A percentile compares a stretch with the other conserved stretches of the same genome.
Evolutionary conservation across 495 filamentous ascomycete species (phyloP).

Genomic region (Tuber aestivum): DNA sequence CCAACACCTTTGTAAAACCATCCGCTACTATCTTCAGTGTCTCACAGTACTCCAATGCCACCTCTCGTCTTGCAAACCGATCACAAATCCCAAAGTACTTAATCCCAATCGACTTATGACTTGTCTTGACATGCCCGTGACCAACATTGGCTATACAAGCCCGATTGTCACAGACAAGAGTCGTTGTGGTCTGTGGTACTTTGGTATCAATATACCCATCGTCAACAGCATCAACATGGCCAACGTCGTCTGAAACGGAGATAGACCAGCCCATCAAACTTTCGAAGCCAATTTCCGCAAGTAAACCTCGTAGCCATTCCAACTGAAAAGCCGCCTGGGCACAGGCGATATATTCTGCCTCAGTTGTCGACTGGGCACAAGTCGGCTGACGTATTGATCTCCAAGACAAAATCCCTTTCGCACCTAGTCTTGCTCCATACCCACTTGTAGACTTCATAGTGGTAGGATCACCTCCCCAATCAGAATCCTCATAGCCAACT

Average conservation of each 20-base stretch:
- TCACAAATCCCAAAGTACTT: neutral
- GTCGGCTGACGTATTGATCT: neutral
- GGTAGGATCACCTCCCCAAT: neutral
- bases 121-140: neutral
- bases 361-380: neutral
- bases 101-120: neutral
- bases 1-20: neutral
- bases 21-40: neutral
- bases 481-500: neutral
- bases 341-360: neutral
- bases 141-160: neutral
- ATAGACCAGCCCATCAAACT: too few relatives aligned
- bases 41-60: neutral
- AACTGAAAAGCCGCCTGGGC: neutral
- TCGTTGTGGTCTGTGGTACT: neutral
- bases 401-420: neutral
- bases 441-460: neutral
- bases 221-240: too few relatives aligned
- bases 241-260: too few relatives aligned
- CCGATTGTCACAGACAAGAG: neutral
- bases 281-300: too few relatives aligned
- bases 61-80: neutral
- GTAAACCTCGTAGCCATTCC: neutral
- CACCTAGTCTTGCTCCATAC: neutral
- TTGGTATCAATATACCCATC: neutral